phyloP scores from a whole-genome alignment of 176 grass and related monocot species.

The Lolium multiflorum region DNA sequence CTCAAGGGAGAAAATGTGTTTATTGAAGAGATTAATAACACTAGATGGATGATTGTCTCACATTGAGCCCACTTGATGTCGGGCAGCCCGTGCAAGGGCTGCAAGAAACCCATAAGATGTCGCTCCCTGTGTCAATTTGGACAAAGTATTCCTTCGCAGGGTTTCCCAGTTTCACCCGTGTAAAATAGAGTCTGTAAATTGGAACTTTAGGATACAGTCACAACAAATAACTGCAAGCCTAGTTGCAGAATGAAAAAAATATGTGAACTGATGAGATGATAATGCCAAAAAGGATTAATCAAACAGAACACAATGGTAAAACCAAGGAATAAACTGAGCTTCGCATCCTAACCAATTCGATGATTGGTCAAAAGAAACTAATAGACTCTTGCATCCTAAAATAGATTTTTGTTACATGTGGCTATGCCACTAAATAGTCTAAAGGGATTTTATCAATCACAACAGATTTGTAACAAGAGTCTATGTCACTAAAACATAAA shows the following conservation, averaged over 20 bases:
- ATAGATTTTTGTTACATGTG: not conserved
- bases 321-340: slow-evolving; percentile 11
- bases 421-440: not conserved
- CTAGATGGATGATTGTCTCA: slow-evolving; percentile 42
- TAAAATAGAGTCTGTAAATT: slow-evolving; percentile 87
- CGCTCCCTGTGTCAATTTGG: slow-evolving; percentile 97
- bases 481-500: not conserved
- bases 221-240: not conserved
- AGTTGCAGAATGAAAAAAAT: slow-evolving; percentile 26
- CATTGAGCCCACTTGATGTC: slow-evolving; percentile 88
- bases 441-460: slow-evolving; percentile 21
- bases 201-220: slow-evolving; percentile 36
- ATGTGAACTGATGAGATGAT: slow-evolving; percentile 15
- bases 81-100: slow-evolving; percentile 82
- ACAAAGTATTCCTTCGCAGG: slow-evolving; percentile 89
- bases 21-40: slow-evolving; percentile 21
- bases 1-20: not conserved
- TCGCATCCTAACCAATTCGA: slow-evolving; percentile 10
- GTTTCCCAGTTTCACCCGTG: slow-evolving; percentile 87
- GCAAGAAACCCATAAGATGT: slow-evolving; percentile 96
- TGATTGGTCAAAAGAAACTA: slow-evolving; percentile 10
- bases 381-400: not conserved
- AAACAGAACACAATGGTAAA: slow-evolving; percentile 21
- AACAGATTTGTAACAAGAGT: not conserved
- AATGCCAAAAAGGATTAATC: slow-evolving; percentile 6